phyloP scores from a whole-genome alignment of 2,329 filamentous ascomycete species.

The Aspergillus sergii region DNA sequence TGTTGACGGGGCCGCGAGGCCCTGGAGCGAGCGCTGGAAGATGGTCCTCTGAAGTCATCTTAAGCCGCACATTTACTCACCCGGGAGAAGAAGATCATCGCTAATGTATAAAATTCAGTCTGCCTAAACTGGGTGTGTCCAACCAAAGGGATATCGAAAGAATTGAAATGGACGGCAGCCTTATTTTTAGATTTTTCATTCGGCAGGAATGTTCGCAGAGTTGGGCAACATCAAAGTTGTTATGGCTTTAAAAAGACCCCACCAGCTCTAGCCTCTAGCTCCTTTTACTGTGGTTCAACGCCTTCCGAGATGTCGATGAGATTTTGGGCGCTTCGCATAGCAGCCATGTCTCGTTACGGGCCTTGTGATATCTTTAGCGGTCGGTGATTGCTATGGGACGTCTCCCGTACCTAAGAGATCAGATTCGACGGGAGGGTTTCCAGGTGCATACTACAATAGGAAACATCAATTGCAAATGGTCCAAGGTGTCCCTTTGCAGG shows the following conservation, averaged over 20 bases:
- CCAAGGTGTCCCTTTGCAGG: not conserved
- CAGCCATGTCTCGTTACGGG: slow-evolving; percentile 2
- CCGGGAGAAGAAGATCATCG: not conserved
- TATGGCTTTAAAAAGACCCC: not conserved
- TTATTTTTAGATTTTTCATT: not conserved
- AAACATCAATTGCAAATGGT: not conserved
- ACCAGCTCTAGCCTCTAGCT: not conserved
- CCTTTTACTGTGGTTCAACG: not conserved
- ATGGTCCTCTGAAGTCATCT: slow-evolving; percentile 24
- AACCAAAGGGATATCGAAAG: not conserved
- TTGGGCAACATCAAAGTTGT: slow-evolving; percentile 1
- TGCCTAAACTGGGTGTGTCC: not conserved
- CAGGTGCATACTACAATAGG: not conserved
- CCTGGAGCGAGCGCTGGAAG: slow-evolving; percentile 34
- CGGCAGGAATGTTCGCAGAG: not conserved
- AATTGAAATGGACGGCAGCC: not conserved
- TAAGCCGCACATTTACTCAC: not conserved
- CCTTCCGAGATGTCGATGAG: slow-evolving; percentile 1
- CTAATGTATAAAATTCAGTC: not conserved
- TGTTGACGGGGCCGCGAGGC: slow-evolving; percentile 22
- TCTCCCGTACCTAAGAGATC: not conserved
- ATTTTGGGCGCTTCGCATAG: not conserved
- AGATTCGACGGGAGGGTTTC: not conserved
- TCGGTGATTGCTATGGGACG: not conserved
- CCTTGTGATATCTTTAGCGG: not conserved